Evolutionary conservation across 2,329 filamentous ascomycete species (phyloP).

Genomic region (Diplodia sapinea): DNA sequence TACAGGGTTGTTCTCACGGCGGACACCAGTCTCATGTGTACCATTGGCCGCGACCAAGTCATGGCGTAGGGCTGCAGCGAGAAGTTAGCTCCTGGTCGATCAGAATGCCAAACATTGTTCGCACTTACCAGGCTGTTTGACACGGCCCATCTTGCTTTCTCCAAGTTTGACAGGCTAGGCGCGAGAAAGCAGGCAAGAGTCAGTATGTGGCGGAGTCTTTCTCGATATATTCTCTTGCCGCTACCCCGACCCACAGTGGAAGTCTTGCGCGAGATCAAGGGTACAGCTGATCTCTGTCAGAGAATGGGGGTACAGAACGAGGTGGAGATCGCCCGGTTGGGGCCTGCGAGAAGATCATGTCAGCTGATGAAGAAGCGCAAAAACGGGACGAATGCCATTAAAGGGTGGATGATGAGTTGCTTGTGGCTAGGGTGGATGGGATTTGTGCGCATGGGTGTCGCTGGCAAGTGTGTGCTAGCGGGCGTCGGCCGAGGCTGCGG

Average conservation of each 20-base stretch:
- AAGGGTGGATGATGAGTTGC: too few relatives aligned
- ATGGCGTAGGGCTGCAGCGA: neutral
- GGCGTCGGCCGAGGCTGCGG: neutral
- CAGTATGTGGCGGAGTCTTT: neutral
- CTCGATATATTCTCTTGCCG: neutral
- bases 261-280: neutral
- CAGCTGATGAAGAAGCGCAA: neutral
- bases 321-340: neutral
- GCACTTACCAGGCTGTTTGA: neutral
- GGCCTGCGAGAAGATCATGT: neutral
- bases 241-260: neutral
- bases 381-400: too few relatives aligned
- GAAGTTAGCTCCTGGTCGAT: neutral
- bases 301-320: neutral
- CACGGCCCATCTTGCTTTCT: conserved; percentile 3
- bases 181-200: neutral
- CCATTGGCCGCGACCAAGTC: neutral
- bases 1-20: neutral
- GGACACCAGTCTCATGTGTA: neutral
- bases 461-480: neutral
- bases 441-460: neutral
- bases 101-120: neutral
- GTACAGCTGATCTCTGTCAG: neutral
- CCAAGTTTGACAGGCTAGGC: neutral
- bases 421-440: neutral